Conservation (phyloP, 148 eudicot genomes). For the Silene uniflora region DNA sequence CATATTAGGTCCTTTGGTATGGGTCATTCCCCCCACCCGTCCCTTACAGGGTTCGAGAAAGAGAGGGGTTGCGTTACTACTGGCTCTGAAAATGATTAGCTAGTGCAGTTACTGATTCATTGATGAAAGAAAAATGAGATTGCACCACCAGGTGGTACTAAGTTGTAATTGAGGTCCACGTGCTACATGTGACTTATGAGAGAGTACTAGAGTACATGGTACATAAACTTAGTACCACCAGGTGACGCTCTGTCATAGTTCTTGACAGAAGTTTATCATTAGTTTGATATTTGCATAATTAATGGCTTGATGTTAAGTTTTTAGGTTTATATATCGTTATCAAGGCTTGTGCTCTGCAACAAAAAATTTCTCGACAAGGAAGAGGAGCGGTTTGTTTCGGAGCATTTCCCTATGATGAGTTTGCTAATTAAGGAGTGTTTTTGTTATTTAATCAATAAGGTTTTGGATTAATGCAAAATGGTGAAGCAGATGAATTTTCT, state of each 20-base stretch:
- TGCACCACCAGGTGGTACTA: constrained; percentile 3
- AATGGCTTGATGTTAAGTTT: neutral
- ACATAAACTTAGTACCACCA: neutral
- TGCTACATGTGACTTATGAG: neutral
- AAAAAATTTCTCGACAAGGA: constrained; percentile 35
- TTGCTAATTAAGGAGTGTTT: constrained; percentile 6
- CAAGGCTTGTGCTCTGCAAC: constrained; percentile 39
- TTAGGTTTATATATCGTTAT: neutral
- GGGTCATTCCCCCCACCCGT: constrained; percentile 55
- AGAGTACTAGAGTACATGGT: neutral
- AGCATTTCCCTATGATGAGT: constrained; percentile 25
- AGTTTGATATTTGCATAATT: neutral
- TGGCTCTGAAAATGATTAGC: constrained; percentile 37
- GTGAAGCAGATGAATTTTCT: constrained; percentile 62
- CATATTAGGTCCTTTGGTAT: constrained; percentile 66
- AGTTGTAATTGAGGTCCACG: neutral
- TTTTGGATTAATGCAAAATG: constrained; percentile 29
- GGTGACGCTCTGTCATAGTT: constrained; percentile 2
- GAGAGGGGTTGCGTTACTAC: constrained; percentile 38
- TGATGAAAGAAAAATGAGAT: neutral
- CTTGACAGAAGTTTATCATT: too few relatives aligned
- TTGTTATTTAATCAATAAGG: constrained; percentile 16
- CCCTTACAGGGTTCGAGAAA: constrained; percentile 44
- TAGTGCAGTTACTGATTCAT: neutral
- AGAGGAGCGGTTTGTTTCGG: constrained; percentile 35